These are phyloP conservation scores for Priceomyces castillae DNA, from an alignment of 805 yeast species.

Conservation along the genomic window DNA sequence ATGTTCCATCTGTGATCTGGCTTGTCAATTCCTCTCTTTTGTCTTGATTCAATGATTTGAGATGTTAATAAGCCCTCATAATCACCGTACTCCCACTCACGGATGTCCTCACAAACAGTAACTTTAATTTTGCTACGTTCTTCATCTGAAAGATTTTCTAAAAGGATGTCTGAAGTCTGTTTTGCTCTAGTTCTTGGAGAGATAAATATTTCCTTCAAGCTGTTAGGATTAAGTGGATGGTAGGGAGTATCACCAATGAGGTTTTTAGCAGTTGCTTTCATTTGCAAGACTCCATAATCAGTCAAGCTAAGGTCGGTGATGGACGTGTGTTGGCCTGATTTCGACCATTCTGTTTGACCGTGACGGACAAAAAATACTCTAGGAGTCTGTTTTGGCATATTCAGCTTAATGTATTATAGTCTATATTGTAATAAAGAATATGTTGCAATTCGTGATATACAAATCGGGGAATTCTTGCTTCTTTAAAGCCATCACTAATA, in stretches of 20 bases:
- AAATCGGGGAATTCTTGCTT: too few relatives aligned
- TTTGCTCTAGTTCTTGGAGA: conserved; percentile 84
- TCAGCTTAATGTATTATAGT: too few relatives aligned
- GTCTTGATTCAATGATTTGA: conserved; percentile 63
- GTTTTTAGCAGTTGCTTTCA: conserved; percentile 67
- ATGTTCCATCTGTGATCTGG: conserved; percentile 61
- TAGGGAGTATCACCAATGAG: conserved; percentile 56
- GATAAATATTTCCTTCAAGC: conserved; percentile 62
- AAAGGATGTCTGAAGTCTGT: conserved; percentile 65
- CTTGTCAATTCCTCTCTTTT: conserved; percentile 50
- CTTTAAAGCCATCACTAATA: too few relatives aligned
- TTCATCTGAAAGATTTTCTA: conserved; percentile 46
- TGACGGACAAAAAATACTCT: conserved; percentile 74
- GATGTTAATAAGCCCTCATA: conserved; percentile 80
- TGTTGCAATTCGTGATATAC: too few relatives aligned
- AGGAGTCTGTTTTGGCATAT: conserved; percentile 43
- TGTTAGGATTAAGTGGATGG: conserved; percentile 59
- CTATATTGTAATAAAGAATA: too few relatives aligned
- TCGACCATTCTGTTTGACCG: conserved; percentile 96
- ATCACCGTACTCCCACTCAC: conserved; percentile 97
- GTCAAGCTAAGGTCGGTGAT: conserved; percentile 79
- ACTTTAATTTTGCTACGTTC: conserved; percentile 42
- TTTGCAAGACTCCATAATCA: conserved; percentile 71
- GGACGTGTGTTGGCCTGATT: conserved; percentile 89
- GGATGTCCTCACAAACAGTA: conserved; percentile 55